Conservation (phyloP, 768 basidiomycete species). For the Calocera viscosa region DNA sequence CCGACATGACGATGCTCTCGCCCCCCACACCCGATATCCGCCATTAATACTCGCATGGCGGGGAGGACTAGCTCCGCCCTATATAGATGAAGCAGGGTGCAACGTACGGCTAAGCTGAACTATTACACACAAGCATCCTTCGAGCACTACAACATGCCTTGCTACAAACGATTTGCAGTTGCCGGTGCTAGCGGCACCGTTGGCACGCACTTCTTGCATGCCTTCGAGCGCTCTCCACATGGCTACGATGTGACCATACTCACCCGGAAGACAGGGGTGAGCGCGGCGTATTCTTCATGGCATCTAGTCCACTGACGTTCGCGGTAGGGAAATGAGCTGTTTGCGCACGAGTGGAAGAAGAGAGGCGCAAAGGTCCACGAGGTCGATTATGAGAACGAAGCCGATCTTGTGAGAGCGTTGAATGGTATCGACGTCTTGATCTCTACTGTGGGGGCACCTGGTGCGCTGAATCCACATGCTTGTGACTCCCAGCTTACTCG, state of each 20-base stretch:
- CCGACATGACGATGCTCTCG: background rate
- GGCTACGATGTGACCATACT: conserved; percentile 2
- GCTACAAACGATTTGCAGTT: background rate
- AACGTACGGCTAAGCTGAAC: background rate
- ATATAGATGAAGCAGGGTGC: background rate
- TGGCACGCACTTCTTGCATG: background rate
- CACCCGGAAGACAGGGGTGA: background rate
- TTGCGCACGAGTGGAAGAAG: background rate
- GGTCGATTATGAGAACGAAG: background rate
- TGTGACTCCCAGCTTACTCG: background rate
- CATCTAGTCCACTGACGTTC: background rate
- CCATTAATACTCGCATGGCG: background rate
- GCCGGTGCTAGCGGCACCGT: conserved; percentile 1
- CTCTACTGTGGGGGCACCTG: background rate
- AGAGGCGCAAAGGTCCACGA: background rate
- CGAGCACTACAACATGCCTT: background rate
- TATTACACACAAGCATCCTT: background rate
- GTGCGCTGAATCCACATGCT: background rate
- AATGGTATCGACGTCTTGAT: background rate
- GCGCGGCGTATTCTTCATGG: background rate
- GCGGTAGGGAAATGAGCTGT: background rate
- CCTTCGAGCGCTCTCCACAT: background rate
- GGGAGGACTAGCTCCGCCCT: background rate
- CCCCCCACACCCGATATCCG: background rate
- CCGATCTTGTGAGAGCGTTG: background rate